phyloP scores from a whole-genome alignment of 352 stramenopile genomes.

The Phytopythium cucurbitacearum region DNA sequence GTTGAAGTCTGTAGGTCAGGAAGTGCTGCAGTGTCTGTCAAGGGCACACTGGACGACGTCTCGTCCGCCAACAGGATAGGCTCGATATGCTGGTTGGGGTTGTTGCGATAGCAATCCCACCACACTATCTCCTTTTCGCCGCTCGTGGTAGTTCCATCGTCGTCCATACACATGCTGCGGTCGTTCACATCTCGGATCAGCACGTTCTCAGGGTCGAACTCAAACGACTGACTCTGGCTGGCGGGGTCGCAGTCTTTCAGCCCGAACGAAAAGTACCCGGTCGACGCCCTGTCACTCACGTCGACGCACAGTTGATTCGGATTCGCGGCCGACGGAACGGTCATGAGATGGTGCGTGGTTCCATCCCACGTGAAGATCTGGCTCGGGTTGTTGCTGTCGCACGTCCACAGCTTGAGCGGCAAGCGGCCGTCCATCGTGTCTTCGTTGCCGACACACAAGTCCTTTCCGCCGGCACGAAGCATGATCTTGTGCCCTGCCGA shows the following conservation, averaged over 20 bases:
- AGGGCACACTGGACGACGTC: too few relatives aligned
- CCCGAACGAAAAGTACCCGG: constrained; percentile 16
- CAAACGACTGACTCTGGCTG: constrained; percentile 23
- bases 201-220: constrained; percentile 13
- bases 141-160: constrained; percentile 9
- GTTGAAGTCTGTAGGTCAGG: too few relatives aligned
- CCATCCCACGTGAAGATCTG: constrained; percentile 17
- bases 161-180: constrained; percentile 21
- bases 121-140: constrained; percentile 3
- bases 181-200: constrained; percentile 22
- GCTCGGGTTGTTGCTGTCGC: constrained; percentile 13
- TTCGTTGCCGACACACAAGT: constrained; percentile 2
- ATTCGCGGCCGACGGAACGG: not conserved
- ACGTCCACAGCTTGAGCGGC: not conserved
- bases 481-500: constrained; percentile 15
- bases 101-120: constrained; percentile 15
- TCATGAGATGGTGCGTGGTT: not conserved
- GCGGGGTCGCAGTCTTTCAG: constrained; percentile 17
- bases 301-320: constrained; percentile 18
- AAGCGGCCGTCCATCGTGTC: not conserved
- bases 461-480: constrained; percentile 17
- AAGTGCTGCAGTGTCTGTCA: too few relatives aligned
- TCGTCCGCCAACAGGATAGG: not conserved
- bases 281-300: constrained; percentile 17
- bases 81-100: constrained; percentile 21